phyloP scores from a whole-genome alignment of 495 filamentous ascomycete genomes.

The Daldinia loculata region DNA sequence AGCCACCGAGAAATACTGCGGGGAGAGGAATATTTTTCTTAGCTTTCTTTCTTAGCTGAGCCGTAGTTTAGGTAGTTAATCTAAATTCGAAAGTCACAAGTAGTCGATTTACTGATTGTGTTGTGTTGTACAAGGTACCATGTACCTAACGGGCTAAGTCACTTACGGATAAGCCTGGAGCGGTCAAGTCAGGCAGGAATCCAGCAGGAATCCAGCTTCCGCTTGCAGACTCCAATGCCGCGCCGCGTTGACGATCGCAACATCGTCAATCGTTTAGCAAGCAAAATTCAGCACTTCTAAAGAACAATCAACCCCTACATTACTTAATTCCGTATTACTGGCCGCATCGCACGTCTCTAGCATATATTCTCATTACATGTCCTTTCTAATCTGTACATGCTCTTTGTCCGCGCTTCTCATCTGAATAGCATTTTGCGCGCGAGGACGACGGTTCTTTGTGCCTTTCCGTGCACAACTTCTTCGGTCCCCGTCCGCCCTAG shows the following conservation, averaged over 20 bases:
- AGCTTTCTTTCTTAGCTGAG: not conserved
- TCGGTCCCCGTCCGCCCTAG: not conserved
- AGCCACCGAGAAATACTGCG: not conserved
- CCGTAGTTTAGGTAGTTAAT: too few relatives aligned
- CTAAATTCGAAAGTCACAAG: not conserved
- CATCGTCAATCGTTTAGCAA: slow-evolving; percentile 19
- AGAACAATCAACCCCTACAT: not conserved
- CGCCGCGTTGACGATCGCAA: slow-evolving; percentile 23
- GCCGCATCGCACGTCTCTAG: not conserved
- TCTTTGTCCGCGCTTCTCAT: slow-evolving; percentile 23
- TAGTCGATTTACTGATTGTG: not conserved
- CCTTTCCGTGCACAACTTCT: slow-evolving; percentile 1
- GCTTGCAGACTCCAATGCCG: slow-evolving; percentile 32
- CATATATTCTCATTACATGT: slow-evolving; percentile 1
- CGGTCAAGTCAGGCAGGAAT: slow-evolving; percentile 38
- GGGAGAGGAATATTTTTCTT: not conserved
- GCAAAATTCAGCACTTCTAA: slow-evolving; percentile 1
- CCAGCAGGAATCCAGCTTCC: slow-evolving; percentile 33
- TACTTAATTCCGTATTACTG: not conserved
- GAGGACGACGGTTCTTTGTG: slow-evolving; percentile 27
- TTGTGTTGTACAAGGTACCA: not conserved
- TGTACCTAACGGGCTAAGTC: slow-evolving; percentile 17
- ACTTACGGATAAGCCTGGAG: slow-evolving; percentile 15
- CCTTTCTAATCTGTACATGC: not conserved
- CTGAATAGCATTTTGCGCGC: slow-evolving; percentile 12